Percentiles rank a stretch among this genome's conserved stretches.
phyloP scores from a whole-genome alignment of 176 grass and related monocot species.

The Stipa capillata region DNA sequence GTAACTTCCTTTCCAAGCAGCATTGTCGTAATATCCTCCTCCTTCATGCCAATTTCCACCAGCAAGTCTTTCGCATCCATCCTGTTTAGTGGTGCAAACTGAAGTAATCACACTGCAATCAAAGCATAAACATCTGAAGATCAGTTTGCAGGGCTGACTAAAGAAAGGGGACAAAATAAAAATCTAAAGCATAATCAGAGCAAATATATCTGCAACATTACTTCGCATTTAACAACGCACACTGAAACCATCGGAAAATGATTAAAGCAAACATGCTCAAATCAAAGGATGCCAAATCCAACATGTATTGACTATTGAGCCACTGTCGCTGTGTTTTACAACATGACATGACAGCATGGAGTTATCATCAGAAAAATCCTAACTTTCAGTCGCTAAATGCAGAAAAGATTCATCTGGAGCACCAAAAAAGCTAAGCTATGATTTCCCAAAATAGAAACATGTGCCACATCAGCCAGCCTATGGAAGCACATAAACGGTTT shows the following conservation, averaged over 20 bases:
- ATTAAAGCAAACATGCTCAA: background rate
- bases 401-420: background rate
- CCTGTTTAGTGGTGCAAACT: constrained; percentile 1
- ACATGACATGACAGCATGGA: background rate
- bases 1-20: constrained; percentile 47
- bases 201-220: background rate
- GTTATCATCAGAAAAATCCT: background rate
- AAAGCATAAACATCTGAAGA: background rate
- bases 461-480: background rate
- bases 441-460: background rate
- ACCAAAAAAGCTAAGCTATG: background rate
- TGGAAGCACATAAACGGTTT: background rate
- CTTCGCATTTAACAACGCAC: background rate
- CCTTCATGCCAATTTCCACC: constrained; percentile 49
- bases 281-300: background rate
- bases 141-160: background rate
- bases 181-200: background rate
- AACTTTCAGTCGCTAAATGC: background rate
- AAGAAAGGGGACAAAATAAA: background rate
- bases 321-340: background rate
- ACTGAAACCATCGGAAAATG: no score
- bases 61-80: constrained; percentile 42
- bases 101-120: constrained; percentile 5
- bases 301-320: background rate
- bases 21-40: constrained; percentile 58